A percentile compares a stretch with the other conserved stretches of the same genome.
Conservation (phyloP, 2,329 filamentous ascomycete species). For the Colletotrichum cereale region DNA sequence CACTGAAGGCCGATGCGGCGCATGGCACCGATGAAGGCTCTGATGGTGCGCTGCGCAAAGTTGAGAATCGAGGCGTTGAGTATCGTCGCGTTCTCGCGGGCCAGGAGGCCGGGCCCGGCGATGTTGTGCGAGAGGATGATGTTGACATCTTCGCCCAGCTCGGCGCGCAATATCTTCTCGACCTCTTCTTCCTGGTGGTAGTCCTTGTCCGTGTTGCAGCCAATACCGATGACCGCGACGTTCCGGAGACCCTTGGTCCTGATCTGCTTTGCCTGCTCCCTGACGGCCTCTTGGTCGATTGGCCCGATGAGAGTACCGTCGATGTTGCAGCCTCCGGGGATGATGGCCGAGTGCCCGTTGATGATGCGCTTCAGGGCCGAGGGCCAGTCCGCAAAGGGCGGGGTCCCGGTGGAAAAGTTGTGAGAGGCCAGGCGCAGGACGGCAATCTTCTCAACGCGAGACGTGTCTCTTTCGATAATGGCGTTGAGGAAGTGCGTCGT, state of each 20-base stretch:
- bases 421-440: conserved; percentile 67
- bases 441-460: conserved; percentile 62
- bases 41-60: conserved; percentile 60
- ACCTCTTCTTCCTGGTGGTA: conserved; percentile 65
- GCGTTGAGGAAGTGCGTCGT: conserved; percentile 72
- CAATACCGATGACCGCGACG: conserved; percentile 69
- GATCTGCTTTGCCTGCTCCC: conserved; percentile 42
- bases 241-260: conserved; percentile 48
- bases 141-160: conserved; percentile 50
- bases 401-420: conserved; percentile 61
- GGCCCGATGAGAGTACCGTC: conserved; percentile 42
- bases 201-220: conserved; percentile 67
- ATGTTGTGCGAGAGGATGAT: conserved; percentile 49
- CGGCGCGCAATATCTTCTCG: conserved; percentile 59
- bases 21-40: conserved; percentile 59
- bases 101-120: conserved; percentile 55
- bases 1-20: conserved; percentile 53
- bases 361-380: conserved; percentile 55
- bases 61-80: conserved; percentile 64
- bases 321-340: conserved; percentile 43
- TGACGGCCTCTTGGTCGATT: conserved; percentile 34
- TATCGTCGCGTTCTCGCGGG: conserved; percentile 66
- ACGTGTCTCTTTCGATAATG: conserved; percentile 65
- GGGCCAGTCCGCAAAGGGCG: conserved; percentile 67
- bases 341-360: conserved; percentile 42